Conservation (phyloP, 164 flowering plant genomes). For the Annona squamosa region DNA sequence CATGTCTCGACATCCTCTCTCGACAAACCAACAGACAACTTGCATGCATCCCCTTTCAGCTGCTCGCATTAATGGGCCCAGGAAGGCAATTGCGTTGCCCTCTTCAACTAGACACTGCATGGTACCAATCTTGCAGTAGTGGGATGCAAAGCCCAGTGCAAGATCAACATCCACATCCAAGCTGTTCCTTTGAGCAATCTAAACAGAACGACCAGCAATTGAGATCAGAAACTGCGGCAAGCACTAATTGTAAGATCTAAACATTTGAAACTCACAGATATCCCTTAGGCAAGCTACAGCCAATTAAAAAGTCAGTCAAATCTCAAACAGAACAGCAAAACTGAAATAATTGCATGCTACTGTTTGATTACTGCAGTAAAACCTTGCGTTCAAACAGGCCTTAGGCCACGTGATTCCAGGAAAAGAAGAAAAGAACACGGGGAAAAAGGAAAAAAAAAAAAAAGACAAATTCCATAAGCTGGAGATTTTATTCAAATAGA, state of each 20-base stretch:
- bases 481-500: background rate
- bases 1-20: slow-evolving; percentile 85
- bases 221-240: background rate
- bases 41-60: slow-evolving; percentile 89
- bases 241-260: background rate
- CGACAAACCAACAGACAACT: slow-evolving; percentile 90
- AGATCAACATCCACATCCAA: slow-evolving; percentile 93
- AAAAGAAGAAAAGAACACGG: too few species aligned
- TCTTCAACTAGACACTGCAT: slow-evolving; percentile 96
- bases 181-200: slow-evolving; percentile 97
- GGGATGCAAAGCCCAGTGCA: slow-evolving; percentile 95
- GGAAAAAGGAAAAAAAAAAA: background rate
- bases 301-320: too few species aligned
- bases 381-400: too few species aligned
- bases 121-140: slow-evolving; percentile 81
- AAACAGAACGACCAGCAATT: slow-evolving; percentile 3
- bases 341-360: too few species aligned
- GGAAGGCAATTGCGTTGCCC: slow-evolving; percentile 79
- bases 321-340: too few species aligned
- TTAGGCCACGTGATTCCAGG: background rate
- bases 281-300: too few species aligned
- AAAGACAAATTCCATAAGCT: background rate
- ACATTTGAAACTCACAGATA: background rate
- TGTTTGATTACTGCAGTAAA: too few species aligned
- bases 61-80: slow-evolving; percentile 95